phyloP scores from a whole-genome alignment of 2,329 filamentous ascomycete genomes.

The Tympanopsis confertula region DNA sequence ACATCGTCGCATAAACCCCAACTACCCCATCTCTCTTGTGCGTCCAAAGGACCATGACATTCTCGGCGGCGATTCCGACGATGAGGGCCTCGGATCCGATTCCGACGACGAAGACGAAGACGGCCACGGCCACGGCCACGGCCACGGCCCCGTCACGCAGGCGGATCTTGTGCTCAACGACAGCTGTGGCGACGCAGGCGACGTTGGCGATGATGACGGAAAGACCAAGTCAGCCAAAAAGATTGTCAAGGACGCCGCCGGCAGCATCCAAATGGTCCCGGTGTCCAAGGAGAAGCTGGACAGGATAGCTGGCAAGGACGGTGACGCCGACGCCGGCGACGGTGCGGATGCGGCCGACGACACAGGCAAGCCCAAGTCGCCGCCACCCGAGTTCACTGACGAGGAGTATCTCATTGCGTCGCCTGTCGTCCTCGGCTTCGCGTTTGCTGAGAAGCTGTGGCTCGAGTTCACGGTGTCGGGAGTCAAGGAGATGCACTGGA shows the following conservation, averaged over 20 bases:
- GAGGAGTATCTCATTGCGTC: slow-evolving; percentile 78
- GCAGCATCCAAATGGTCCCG: too few species aligned
- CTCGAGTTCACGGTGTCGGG: slow-evolving; percentile 74
- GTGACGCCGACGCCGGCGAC: too few species aligned
- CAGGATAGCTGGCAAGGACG: slow-evolving; percentile 23
- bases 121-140: slow-evolving; percentile 16
- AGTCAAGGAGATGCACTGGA: slow-evolving; percentile 73
- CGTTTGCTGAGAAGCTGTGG: slow-evolving; percentile 83
- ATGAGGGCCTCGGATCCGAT: slow-evolving; percentile 24
- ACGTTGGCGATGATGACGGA: slow-evolving; percentile 11
- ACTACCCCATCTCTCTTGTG: slow-evolving; percentile 67
- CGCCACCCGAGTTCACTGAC: slow-evolving; percentile 52
- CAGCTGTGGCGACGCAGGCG: slow-evolving; percentile 7
- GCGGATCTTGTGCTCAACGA: slow-evolving; percentile 19
- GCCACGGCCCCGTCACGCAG: slow-evolving; percentile 38
- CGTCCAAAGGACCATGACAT: slow-evolving; percentile 60
- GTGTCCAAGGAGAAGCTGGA: slow-evolving; percentile 49
- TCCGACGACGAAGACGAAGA: slow-evolving; percentile 20
- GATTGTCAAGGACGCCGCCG: not conserved
- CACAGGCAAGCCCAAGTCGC: slow-evolving; percentile 7
- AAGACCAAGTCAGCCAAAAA: slow-evolving; percentile 1
- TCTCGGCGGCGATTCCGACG: slow-evolving; percentile 28
- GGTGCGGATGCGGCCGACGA: slow-evolving; percentile 3
- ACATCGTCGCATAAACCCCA: slow-evolving; percentile 75
- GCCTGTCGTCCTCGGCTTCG: slow-evolving; percentile 74